Evolutionary conservation across 192 early-diverging fungal genomes (phyloP), one percentile per base, ranked within the genome.

Genomic region (Haplosporangium gracile): DNA sequence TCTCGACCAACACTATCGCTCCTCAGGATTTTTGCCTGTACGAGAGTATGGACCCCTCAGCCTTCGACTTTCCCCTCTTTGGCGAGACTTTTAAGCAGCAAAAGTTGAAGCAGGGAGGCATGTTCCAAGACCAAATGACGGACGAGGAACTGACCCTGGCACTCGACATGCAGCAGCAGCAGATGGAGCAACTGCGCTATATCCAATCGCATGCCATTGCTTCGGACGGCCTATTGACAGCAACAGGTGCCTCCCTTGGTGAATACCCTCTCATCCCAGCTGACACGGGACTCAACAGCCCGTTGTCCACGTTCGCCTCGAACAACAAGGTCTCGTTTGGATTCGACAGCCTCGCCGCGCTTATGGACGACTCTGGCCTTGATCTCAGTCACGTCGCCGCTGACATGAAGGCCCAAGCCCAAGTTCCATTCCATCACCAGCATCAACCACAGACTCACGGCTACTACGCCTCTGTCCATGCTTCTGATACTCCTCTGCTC

Each of bases 51-150:
- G 70, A 77, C 26, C 75, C 77, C n/a, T 22, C 75, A 22, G 57
- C 75, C 24, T 82, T 82, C 49, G 81, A 82, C 63, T 82, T 77
- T 29, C 81, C 81, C 0, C 76, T 82, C 71, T 82, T 82, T 82
- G 71, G 43, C n/a, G 71, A 72, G 26, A 49, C 39, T 40, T 29
- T 72, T 29, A 72, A 72, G 42, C 42, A 45, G 22, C 71, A 72
- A 45, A 40, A 65, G 26, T 29, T 32, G 60, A 65, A 65, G 60
- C 60, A 65, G 29, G 26, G 26, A 65, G 60, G 60, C 60, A 20
- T 49, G 38, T 69, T 63, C 74, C 24, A 70, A 26, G 36, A 15
- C 47, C 39, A 76, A 82, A 38, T 45, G 72, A n/a, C 65, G 24
- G 63, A 34, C 26, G 42, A 34, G 10, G 29, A 32, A 26, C 10